phyloP scores from a whole-genome alignment of 768 basidiomycete species.

The Chalciporus piperatus region DNA sequence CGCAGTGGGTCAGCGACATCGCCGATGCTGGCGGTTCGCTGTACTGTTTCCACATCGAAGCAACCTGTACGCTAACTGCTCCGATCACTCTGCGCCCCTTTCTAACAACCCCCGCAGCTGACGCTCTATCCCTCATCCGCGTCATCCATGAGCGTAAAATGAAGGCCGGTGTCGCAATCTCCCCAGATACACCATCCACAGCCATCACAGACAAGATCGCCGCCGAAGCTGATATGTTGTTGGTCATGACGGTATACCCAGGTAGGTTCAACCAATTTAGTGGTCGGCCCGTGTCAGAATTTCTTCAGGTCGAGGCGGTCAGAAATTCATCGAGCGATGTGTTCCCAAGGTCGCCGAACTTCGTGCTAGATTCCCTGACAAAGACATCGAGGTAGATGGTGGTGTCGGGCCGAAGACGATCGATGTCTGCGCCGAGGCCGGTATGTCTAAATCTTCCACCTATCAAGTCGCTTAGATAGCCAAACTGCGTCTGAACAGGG shows the following conservation, averaged over 20 bases:
- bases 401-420: slow-evolving; percentile 94
- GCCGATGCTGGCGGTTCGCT: slow-evolving; percentile 92
- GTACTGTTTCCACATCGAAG: slow-evolving; percentile 97
- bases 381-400: slow-evolving; percentile 98
- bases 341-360: slow-evolving; percentile 92
- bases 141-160: slow-evolving; percentile 81
- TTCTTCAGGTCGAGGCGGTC: slow-evolving; percentile 78
- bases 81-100: slow-evolving; percentile 11
- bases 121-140: slow-evolving; percentile 73
- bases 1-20: slow-evolving; percentile 93
- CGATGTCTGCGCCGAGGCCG: slow-evolving; percentile 84
- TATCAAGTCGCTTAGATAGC: background rate
- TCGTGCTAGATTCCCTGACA: slow-evolving; percentile 84
- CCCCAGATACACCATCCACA: slow-evolving; percentile 87
- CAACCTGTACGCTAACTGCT: slow-evolving; percentile 59
- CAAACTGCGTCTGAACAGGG: slow-evolving; percentile 44
- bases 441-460: slow-evolving; percentile 37
- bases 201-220: slow-evolving; percentile 86
- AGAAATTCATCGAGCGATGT: slow-evolving; percentile 93
- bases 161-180: slow-evolving; percentile 96
- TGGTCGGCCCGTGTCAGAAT: background rate
- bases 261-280: slow-evolving; percentile 41
- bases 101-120: slow-evolving; percentile 40
- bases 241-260: slow-evolving; percentile 98
- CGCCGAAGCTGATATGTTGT: slow-evolving; percentile 85